A percentile compares a stretch with the other conserved stretches of the same genome.
Conservation (phyloP, 164 flowering plant species). For the Chimonanthus praecox region DNA sequence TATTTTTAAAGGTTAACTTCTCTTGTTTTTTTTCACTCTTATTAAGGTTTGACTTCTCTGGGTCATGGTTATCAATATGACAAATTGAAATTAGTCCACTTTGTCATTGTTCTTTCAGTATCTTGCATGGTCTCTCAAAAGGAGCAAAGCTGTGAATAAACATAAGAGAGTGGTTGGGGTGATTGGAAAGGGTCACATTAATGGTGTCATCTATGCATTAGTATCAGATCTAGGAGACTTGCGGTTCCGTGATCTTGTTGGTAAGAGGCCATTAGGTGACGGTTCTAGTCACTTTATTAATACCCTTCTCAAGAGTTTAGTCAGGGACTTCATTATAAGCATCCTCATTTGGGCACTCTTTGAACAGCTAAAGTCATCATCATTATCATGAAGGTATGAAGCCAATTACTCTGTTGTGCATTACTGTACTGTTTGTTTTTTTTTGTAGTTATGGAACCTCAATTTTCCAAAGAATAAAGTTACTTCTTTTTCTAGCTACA, state of each 20-base stretch:
- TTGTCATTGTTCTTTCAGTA: conserved; percentile 39
- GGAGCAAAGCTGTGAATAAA: conserved; percentile 87
- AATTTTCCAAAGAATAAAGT: too few species aligned
- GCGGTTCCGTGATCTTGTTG: conserved; percentile 72
- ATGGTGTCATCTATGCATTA: conserved; percentile 85
- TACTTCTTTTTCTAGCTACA: too few species aligned
- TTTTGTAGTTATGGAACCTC: too few species aligned
- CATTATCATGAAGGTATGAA: conserved; percentile 10
- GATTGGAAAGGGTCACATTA: conserved; percentile 90
- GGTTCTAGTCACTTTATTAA: conserved; percentile 36
- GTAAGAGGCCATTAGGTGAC: conserved; percentile 27
- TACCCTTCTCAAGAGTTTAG: conserved; percentile 41
- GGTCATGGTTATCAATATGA: neutral
- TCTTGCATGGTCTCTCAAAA: conserved; percentile 88
- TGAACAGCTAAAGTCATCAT: conserved; percentile 39
- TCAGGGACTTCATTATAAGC: conserved; percentile 71
- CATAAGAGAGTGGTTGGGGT: conserved; percentile 81
- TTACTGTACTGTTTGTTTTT: neutral
- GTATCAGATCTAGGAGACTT: conserved; percentile 73
- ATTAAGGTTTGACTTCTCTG: neutral
- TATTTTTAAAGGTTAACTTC: too few species aligned
- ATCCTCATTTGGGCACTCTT: conserved; percentile 51
- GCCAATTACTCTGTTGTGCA: neutral
- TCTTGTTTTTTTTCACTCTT: neutral
- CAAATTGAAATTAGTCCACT: neutral